Percentiles rank a stretch among this genome's conserved stretches.
phyloP scores from a whole-genome alignment of 306 rosid species.

The Prinsepia uniflora region DNA sequence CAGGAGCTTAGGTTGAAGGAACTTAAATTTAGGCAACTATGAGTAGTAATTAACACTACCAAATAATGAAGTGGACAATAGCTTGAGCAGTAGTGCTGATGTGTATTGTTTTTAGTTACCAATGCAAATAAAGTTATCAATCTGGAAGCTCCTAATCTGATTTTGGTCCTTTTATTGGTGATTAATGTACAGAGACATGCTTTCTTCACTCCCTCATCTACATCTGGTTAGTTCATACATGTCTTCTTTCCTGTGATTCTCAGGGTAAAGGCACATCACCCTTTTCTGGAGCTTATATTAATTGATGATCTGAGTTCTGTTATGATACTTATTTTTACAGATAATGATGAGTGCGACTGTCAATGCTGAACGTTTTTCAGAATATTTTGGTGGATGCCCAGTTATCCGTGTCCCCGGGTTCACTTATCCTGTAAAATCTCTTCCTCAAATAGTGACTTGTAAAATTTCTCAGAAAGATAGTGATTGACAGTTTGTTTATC shows the following conservation, averaged over 20 bases:
- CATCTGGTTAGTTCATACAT: constrained; percentile 67
- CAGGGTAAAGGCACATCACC: background rate
- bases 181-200: constrained; percentile 74
- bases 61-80: background rate
- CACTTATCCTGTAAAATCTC: constrained; percentile 72
- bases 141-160: constrained; percentile 17
- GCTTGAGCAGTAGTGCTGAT: background rate
- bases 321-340: constrained; percentile 36
- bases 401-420: constrained; percentile 83
- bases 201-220: constrained; percentile 62
- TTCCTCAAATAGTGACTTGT: constrained; percentile 23
- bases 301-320: background rate
- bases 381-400: constrained; percentile 95
- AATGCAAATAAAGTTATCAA: background rate
- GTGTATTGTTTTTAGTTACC: background rate
- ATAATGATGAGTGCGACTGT: constrained; percentile 95
- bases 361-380: constrained; percentile 77
- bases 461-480: background rate
- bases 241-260: constrained; percentile 17
- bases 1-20: background rate
- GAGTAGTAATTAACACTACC: background rate
- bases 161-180: constrained; percentile 18
- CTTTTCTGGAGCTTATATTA: constrained; percentile 1
- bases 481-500: constrained; percentile 15
- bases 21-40: background rate